Evolutionary conservation across 78 protist genomes (phyloP), one percentile per base, ranked within the genome.

Genomic region (Dictyostelium intermedium): DNA sequence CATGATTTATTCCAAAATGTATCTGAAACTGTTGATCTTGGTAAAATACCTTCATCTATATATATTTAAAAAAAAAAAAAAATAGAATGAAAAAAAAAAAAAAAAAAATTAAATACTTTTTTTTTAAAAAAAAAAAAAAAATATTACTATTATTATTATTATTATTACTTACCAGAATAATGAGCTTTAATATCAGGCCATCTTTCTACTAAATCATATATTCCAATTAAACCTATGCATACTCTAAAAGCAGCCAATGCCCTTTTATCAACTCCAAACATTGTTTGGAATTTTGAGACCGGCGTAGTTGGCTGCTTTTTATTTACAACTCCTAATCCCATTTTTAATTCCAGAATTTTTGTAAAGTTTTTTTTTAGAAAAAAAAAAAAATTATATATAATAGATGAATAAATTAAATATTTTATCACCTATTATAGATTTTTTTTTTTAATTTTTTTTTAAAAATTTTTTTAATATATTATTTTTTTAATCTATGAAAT

Each of bases 181-280:
- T 87, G 92, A 13, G 92, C 92, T 79, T 87, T 79, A 43, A 87
- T 78, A 61, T 87, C 92, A 34, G 85, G 85, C 92, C 92, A 87
- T 79, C 92, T 76, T 79, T 87, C 92, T 14, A 53, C 1, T 14
- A 87, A 5, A 87, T 87, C 92, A 27, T 50, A 41, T 6, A 87
- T 56, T 20, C 92, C 92, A 63, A 87, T 78, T 5, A 78, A 9
- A n/a, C 92, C 92, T 13, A 87, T 25, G 30, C 34, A 76, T 7
- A 87, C 73, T 87, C 92, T 76, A 78, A 87, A 78, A 5, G 80
- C 7, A 34, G 92, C 84, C 53, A 87, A 61, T 16, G 86, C 27
- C 63, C 92, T 76, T 63, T 87, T 87, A 69, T 87, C 92, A 37
- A 87, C 79, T 35, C 92, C 92, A 34, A 87, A 78, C 18, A 87